Evolutionary conservation across 805 yeast genomes (phyloP), one percentile per base, ranked within the genome.

Genomic region (Priceomyces fermenticarens): DNA sequence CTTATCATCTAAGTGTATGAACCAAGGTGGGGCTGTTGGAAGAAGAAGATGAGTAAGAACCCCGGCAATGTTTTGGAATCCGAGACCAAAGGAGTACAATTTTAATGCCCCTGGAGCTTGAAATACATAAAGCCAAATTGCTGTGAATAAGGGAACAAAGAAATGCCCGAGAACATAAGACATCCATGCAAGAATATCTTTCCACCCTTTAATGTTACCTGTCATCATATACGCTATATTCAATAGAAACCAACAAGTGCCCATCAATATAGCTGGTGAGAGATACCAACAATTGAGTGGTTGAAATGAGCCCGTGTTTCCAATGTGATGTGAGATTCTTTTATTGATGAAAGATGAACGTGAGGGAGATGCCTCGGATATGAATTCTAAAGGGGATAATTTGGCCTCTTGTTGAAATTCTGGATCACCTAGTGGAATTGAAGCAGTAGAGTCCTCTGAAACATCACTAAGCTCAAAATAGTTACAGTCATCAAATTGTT

Each of bases 11-110:
- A 78, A 45, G 53, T 78, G 82, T 35, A 80, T 76, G 55, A 80
- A 83, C 83, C 88, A 81, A 3, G 88, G 88, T 1, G 88, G 85
- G 1, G 87, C 86, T 54, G 78, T 81, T 23, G 89, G 89, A 55
- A 81, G 66, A 5, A 72, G 36, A 30, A 83, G 54, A 55, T 83
- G 88, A 3, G 87, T 83, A 27, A 71, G 31, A 0, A 81, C 81
- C 14, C 86, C 85, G 1, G 69, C 59, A 10, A 80, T 68, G 49
- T 81, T 83, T 54, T 80, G 86, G 9, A 68, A 36, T 2, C 88
- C 88, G 34, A 83, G 49, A 0, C 78, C 71, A 14, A 73, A 51
- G 0, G 78, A 64, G 46, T 79, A 83, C 49, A 69, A 63, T 45
- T 73, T 77, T 10, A 80, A 38, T 0, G 79, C 76, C 0, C 85